A percentile compares a stretch with the other conserved stretches of the same genome.
Conservation (phyloP, 805 yeast genomes). For the Zygosaccharomyces rouxii region DNA sequence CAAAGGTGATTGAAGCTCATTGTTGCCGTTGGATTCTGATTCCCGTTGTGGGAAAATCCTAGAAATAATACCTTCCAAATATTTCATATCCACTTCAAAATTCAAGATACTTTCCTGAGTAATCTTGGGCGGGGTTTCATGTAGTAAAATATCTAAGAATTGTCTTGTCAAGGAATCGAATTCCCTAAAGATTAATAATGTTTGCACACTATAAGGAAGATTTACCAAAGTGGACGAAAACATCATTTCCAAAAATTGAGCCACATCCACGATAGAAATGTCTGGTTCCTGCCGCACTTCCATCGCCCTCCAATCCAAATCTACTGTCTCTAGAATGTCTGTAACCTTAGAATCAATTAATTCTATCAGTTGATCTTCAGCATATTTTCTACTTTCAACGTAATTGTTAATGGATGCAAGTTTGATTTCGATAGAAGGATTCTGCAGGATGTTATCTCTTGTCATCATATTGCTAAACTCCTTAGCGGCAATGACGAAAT, state of each 20-base stretch:
- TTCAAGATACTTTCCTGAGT: conserved; percentile 61
- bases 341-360: conserved; percentile 77
- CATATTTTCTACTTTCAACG: conserved; percentile 55
- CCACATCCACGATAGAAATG: conserved; percentile 73
- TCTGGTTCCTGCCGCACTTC: conserved; percentile 57
- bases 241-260: conserved; percentile 77
- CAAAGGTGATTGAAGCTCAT: conserved; percentile 14
- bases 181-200: conserved; percentile 77
- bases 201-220: conserved; percentile 71
- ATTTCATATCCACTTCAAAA: conserved; percentile 75
- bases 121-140: conserved; percentile 47
- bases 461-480: conserved; percentile 50
- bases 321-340: conserved; percentile 77
- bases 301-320: conserved; percentile 74
- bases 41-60: conserved; percentile 33
- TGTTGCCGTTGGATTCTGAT: conserved; percentile 20
- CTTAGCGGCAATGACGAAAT: conserved; percentile 69
- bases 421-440: conserved; percentile 41
- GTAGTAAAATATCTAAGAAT: conserved; percentile 55
- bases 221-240: conserved; percentile 80
- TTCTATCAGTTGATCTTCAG: conserved; percentile 77
- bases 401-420: conserved; percentile 54
- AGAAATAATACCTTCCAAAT: conserved; percentile 53
- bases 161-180: conserved; percentile 78
- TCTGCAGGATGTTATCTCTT: conserved; percentile 34